Percentiles rank a stretch among this genome's conserved stretches.
Evolutionary conservation across 2,329 filamentous ascomycete genomes (phyloP).

Genomic region (Alternaria hordeiaustralica): DNA sequence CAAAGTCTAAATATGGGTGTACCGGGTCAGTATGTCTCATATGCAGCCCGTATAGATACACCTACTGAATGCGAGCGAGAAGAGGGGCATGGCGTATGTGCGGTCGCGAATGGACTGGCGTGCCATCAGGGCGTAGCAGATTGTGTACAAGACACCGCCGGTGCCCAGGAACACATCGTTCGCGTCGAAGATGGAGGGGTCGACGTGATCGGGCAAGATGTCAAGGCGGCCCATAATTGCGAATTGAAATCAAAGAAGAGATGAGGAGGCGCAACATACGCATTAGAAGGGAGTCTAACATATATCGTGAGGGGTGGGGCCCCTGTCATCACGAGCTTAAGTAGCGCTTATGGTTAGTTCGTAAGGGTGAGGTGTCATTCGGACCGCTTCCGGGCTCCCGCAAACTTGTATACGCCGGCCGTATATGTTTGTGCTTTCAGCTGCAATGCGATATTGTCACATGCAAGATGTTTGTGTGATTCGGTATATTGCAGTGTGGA

Average conservation of each 20-base stretch:
- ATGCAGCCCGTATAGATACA: background rate
- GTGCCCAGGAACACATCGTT: conserved; percentile 19
- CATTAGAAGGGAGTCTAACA: background rate
- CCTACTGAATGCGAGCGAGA: conserved; percentile 54
- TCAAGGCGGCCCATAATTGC: conserved; percentile 7
- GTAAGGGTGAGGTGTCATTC: background rate
- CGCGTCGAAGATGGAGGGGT: conserved; percentile 14
- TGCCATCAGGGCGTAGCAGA: conserved; percentile 56
- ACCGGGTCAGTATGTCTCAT: background rate
- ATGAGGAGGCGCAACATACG: background rate
- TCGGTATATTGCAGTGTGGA: background rate
- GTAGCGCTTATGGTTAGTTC: background rate
- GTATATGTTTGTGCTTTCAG: background rate
- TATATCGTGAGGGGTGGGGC: background rate
- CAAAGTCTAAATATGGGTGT: conserved; percentile 45
- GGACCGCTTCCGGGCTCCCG: background rate
- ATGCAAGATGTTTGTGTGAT: background rate
- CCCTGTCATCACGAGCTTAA: background rate
- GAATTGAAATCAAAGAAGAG: background rate
- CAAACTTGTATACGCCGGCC: background rate
- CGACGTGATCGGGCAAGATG: conserved; percentile 24
- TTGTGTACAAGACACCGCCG: conserved; percentile 25
- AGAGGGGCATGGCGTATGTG: conserved; percentile 59
- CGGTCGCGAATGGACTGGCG: conserved; percentile 55
- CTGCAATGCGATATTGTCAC: background rate